Evolutionary conservation across 2,329 filamentous ascomycete genomes (phyloP), one percentile per base, ranked within the genome.

Genomic region (Plenodomus biglobosus): DNA sequence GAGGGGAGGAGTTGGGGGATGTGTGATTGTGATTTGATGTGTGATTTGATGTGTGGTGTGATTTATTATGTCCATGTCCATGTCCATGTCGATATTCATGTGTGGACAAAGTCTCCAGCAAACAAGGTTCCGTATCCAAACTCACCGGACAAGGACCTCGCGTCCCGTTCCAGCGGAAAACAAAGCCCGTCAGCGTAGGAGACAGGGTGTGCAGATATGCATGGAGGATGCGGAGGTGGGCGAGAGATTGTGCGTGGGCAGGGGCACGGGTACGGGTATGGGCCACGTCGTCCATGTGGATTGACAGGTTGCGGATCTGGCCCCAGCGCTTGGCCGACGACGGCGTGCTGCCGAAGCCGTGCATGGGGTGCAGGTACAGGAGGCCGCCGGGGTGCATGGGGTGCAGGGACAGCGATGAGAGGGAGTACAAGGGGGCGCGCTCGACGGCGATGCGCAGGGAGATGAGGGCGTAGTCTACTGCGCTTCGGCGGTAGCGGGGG

Each of bases 391-490:
- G 85, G 59, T 95, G 90, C 8, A 95, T 81, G 1, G 83, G 83
- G 11, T 83, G 81, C 1, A 95, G 79, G 0, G 87, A 87, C 2
- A 96, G 78, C 51, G 85, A 86, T 54, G 79, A 76, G 13, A 96
- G 80, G 48, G 78, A 80, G 42, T 76, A 76, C 40, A 94, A 74
- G 1, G 85, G 82, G 8, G 85, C 83, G 44, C 86, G 82, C 75
- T 95, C 91, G 22, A 95, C 74, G 11, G 91, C 87, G 55, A 95
- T 90, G 55, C 90, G 86, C 46, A 95, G 75, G 56, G 89, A 94
- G 67, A 95, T 90, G 52, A 96, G 83, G 3, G 90, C 90, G 66
- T 94, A 95, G 77, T 95, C 91, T 50, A 95, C 88, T 40, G 86
- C 84, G 69, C 85, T 85, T 40, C 89, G 82, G 32, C 90, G 82